Evolutionary conservation across 352 stramenopile genomes (phyloP).

Genomic region (Globisporangium barbulae): DNA sequence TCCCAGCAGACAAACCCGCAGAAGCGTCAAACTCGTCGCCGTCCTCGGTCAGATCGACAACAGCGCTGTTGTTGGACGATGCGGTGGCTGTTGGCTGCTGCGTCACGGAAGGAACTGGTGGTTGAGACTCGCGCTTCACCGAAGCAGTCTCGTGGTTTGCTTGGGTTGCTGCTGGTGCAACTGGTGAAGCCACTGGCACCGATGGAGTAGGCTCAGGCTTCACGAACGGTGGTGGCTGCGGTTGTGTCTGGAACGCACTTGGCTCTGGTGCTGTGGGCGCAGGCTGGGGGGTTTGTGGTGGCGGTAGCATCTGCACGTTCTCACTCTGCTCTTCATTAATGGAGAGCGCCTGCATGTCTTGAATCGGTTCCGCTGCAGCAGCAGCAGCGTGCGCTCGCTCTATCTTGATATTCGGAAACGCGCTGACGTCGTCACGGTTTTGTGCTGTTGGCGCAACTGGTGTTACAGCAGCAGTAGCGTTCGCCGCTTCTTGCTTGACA

Average conservation of each 20-base stretch:
- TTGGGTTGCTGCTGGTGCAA: neutral
- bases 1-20: neutral
- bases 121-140: neutral
- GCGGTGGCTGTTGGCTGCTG: neutral
- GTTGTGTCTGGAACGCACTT: constrained; percentile 10
- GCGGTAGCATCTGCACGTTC: neutral
- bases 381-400: constrained; percentile 11
- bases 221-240: neutral
- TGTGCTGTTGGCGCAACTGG: neutral
- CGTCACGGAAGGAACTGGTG: neutral
- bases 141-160: neutral
- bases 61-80: neutral
- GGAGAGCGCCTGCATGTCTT: constrained; percentile 15
- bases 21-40: constrained; percentile 1
- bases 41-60: constrained; percentile 35
- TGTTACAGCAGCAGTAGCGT: neutral
- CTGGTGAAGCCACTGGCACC: neutral
- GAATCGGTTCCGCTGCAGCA: constrained; percentile 3
- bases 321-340: constrained; percentile 16
- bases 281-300: neutral
- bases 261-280: constrained; percentile 22
- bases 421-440: neutral
- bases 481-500: constrained; percentile 2
- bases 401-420: constrained; percentile 17
- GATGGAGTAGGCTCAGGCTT: neutral